Percentiles rank a stretch among this genome's conserved stretches.
phyloP scores from a whole-genome alignment of 2,329 filamentous ascomycete genomes.

The Rhinocladiella mackenziei region DNA sequence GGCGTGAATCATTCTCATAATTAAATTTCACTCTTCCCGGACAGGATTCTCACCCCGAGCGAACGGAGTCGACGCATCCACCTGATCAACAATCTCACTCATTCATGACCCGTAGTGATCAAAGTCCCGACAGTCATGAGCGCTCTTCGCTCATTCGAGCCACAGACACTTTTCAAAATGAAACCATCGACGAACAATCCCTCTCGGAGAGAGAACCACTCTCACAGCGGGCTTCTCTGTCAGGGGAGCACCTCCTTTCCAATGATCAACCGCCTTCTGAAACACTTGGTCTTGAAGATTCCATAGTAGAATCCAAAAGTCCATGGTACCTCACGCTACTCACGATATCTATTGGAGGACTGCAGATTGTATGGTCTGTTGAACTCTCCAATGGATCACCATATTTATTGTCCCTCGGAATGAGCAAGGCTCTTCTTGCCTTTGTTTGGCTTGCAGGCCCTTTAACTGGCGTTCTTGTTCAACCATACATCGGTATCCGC shows the following conservation, averaged over 20 bases:
- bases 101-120: slow-evolving; percentile 25
- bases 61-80: no score
- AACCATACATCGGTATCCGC: slow-evolving; percentile 76
- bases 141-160: slow-evolving; percentile 27
- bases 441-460: slow-evolving; percentile 82
- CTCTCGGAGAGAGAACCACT: slow-evolving; percentile 10
- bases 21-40: no score
- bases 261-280: slow-evolving; percentile 12
- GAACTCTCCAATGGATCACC: slow-evolving; percentile 91
- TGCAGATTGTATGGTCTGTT: slow-evolving; percentile 94
- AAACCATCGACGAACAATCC: slow-evolving; percentile 12
- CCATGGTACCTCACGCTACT: slow-evolving; percentile 80
- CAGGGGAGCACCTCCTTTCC: slow-evolving; percentile 6
- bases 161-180: slow-evolving; percentile 11
- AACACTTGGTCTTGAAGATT: slow-evolving; percentile 18
- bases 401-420: slow-evolving; percentile 71
- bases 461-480: slow-evolving; percentile 71
- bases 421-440: slow-evolving; percentile 78
- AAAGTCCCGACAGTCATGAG: slow-evolving; percentile 20
- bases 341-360: slow-evolving; percentile 78
- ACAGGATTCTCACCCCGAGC: no score
- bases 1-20: no score
- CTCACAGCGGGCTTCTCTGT: slow-evolving; percentile 6
- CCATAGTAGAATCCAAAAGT: slow-evolving; percentile 57
- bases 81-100: no score